Conservation (phyloP, 495 filamentous ascomycete species). For the Trichocladium antarcticum region DNA sequence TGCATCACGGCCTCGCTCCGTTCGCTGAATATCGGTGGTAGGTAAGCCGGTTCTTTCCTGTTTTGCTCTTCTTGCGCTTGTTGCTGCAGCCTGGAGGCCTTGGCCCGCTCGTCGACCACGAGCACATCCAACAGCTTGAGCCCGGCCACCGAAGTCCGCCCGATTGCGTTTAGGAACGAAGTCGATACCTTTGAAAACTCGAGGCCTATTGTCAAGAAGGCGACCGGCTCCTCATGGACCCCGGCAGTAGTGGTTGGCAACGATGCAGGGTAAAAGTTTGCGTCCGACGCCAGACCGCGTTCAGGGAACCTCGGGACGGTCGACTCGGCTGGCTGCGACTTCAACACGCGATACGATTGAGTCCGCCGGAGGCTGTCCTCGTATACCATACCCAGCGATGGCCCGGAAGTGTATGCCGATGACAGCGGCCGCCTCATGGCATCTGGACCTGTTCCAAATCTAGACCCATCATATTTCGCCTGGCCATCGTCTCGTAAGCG, state of each 20-base stretch:
- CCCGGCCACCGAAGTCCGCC: conserved; percentile 28
- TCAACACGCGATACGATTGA: conserved; percentile 47
- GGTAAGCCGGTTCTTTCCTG: conserved; percentile 42
- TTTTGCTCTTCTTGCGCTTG: conserved; percentile 39
- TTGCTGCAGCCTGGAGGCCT: conserved; percentile 35
- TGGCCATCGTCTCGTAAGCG: conserved; percentile 75
- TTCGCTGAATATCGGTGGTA: conserved; percentile 44
- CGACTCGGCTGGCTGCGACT: conserved; percentile 44
- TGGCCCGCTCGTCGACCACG: conserved; percentile 39
- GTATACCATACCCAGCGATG: conserved; percentile 28
- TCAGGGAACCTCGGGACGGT: conserved; percentile 38
- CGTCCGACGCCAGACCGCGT: conserved; percentile 33
- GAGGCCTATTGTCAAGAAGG: conserved; percentile 45
- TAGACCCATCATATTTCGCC: conserved; percentile 41
- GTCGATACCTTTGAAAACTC: conserved; percentile 44
- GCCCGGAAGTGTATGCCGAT: conserved; percentile 32
- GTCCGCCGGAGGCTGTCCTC: conserved; percentile 41
- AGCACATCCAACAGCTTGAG: conserved; percentile 42
- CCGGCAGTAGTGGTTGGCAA: conserved; percentile 32
- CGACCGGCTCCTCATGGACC: conserved; percentile 35
- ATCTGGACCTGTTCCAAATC: conserved; percentile 35
- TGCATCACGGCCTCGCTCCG: conserved; percentile 41
- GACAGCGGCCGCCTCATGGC: conserved; percentile 38
- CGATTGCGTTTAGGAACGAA: conserved; percentile 42
- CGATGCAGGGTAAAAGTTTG: conserved; percentile 38